Evolutionary conservation across 257 asterid genomes (phyloP), one percentile per base, ranked within the genome.

Genomic region (Petunia secreta): DNA sequence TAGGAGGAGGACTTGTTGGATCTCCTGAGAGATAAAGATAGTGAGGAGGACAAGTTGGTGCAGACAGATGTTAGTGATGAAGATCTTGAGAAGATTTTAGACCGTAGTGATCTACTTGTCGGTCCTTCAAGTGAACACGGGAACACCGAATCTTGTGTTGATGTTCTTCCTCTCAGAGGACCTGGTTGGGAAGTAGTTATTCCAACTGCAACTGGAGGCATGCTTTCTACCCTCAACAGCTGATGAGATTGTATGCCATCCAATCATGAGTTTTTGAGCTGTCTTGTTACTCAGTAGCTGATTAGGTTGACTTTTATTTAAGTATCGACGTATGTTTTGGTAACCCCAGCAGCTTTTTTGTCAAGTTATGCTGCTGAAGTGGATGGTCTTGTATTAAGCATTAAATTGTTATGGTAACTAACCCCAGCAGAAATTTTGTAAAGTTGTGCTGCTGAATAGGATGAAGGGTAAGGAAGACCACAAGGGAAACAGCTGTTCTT

Each of bases 151-250:
- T 3, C 79, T 1, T 77, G 76, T 71, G 60, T 71, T 36, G 37
- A 59, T 40, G 82, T 62, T 65, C 41, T 88, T 83, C 97, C 98
- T 77, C 90, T 87, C 9, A 89, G 90, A 85, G 99, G 99, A 46
- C 97, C 99, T n/a, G 99, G 98, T n/a, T 96, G 99, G 99, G 99
- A 96, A 90, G 98, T 96, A 54, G 95, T 96, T 58, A 52, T 94
- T 34, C 98, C 98, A 5, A 88, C 89, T 58, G 86, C 92, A 16
- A 80, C 91, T 54, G 98, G 98, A 48, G 98, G 99, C 75, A 58
- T 94, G 91, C 98, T 96, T 41, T 91, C 98, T 75, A 86, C 96
- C 41, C 90, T 95, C 59, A 91, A 77, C 92, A 89, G 94, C 85
- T 92, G 82, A 84, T 75, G 16, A 54, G 39, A 52, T 52, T 52